Evolutionary conservation across 768 basidiomycete species (phyloP).

Genomic region (Paxillus ammoniavirescens): DNA sequence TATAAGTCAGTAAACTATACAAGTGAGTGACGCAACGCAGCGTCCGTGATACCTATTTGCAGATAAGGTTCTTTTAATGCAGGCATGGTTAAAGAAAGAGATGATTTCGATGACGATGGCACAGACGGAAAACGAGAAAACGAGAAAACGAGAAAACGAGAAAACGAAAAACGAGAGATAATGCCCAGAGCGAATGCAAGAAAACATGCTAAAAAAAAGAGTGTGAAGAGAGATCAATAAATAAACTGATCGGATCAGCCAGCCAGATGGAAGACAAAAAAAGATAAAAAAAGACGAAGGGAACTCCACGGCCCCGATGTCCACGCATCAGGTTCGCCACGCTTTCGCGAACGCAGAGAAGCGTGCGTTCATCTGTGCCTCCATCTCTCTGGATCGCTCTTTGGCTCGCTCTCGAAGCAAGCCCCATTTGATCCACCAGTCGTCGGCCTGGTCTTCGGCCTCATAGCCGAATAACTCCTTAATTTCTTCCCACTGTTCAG

Average conservation of each 20-base stretch:
- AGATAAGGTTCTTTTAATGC: not conserved
- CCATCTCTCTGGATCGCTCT: constrained; percentile 17
- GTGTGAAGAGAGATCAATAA: no score
- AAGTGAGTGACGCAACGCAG: not conserved
- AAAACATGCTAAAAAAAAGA: not conserved
- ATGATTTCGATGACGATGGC: no score
- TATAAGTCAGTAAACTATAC: not conserved
- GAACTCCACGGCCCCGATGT: not conserved
- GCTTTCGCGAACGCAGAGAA: not conserved
- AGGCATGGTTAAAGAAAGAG: not conserved
- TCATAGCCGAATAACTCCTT: constrained; percentile 50
- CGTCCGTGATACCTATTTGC: not conserved
- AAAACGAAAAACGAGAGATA: not conserved
- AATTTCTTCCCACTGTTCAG: constrained; percentile 50
- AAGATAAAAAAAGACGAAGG: not conserved
- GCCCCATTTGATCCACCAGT: constrained; percentile 67
- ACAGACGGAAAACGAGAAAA: no score
- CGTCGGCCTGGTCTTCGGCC: constrained; percentile 55
- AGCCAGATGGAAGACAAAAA: no score
- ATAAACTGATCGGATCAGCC: no score
- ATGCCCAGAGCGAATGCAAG: not conserved
- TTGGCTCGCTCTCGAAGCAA: constrained; percentile 39
- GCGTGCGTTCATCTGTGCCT: constrained; percentile 12
- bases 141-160: no score
- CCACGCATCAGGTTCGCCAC: not conserved